These are phyloP conservation scores for Tetrapisispora fleetii DNA, from an alignment of 805 yeast genomes.

Conservation along the genomic window DNA sequence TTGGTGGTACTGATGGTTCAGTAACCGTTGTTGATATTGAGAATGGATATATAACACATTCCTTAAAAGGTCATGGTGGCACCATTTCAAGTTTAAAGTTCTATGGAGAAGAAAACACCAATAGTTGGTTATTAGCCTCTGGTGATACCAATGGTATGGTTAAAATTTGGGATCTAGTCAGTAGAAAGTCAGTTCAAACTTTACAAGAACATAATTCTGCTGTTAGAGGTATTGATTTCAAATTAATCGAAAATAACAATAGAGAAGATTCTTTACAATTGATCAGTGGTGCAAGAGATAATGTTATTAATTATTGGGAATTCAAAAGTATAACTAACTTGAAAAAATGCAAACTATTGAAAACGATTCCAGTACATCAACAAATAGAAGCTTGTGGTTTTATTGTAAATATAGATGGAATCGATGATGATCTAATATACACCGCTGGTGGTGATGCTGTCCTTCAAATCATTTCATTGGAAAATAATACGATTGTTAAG, in stretches of 20 bases:
- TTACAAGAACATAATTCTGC: constrained; percentile 72
- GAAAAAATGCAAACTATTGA: constrained; percentile 43
- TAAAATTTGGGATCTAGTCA: constrained; percentile 55
- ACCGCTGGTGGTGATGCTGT: constrained; percentile 74
- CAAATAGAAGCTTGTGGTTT: constrained; percentile 67
- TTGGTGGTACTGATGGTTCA: constrained; percentile 92
- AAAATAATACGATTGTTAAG: constrained; percentile 37
- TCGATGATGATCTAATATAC: constrained; percentile 33
- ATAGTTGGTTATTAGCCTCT: constrained; percentile 70
- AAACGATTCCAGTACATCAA: constrained; percentile 64
- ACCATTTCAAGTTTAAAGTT: constrained; percentile 70
- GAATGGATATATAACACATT: constrained; percentile 81
- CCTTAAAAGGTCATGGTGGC: constrained; percentile 87
- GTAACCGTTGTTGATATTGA: constrained; percentile 88
- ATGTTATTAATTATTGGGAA: constrained; percentile 43
- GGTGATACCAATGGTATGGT: constrained; percentile 52
- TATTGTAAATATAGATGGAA: constrained; percentile 21
- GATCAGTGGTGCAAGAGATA: constrained; percentile 85
- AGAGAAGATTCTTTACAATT: constrained; percentile 40
- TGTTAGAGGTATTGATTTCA: constrained; percentile 74
- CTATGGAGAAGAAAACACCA: constrained; percentile 59
- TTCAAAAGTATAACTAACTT: constrained; percentile 34
- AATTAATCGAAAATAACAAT: constrained; percentile 8
- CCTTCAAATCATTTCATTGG: constrained; percentile 54
- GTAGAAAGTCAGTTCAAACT: constrained; percentile 56